Evolutionary conservation across 169 alveolate species (phyloP), one percentile per base, ranked within the genome.

Genomic region (Babesia gibsoni): DNA sequence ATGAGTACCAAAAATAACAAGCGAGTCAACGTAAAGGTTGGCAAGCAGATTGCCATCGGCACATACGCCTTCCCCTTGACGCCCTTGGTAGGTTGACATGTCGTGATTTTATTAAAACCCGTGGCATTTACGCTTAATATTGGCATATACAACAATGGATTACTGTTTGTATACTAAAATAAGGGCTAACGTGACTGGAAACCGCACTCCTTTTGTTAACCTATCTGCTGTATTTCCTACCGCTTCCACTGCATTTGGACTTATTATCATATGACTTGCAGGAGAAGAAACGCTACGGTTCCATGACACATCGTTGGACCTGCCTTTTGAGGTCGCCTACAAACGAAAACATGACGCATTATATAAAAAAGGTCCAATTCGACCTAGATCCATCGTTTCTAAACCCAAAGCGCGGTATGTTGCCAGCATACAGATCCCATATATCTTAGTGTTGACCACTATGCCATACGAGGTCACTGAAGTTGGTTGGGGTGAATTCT

Each of bases 231-330:
- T n/a, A n/a, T n/a, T n/a, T n/a, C n/a, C n/a, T n/a, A n/a, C 16
- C 48, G n/a, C 16, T 41, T 41, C 48, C 22, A 10, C 2, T 3
- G 6, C 29, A 30, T 43, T 30, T 16, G 3, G 16, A 1, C 27
- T 30, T 61, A 29, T 59, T 43, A 29, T 25, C 10, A 61, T 22
- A 43, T 14, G 23, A 16, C 33, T 43, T 68, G 65, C 82, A 90
- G 90, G 97, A 95, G 57, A 94, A 93, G 73, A 89, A 90, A 63
- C 89, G 94, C 18, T 94, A 91, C 23, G 95, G 94, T 32, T 85
- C 92, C 30, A 89, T 92, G 83, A 89, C 96, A 18, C 97, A 94
- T 35, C 90, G 94, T 41, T 95, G 98, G 98, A 90, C 95, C 46
- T 94, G 97, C 69, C 88, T 92, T 61, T 89, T 95, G 61, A 49